Base-by-base conservation (phyloP, 2,329 filamentous ascomycete species). In the Aspergillus sp. region DNA sequence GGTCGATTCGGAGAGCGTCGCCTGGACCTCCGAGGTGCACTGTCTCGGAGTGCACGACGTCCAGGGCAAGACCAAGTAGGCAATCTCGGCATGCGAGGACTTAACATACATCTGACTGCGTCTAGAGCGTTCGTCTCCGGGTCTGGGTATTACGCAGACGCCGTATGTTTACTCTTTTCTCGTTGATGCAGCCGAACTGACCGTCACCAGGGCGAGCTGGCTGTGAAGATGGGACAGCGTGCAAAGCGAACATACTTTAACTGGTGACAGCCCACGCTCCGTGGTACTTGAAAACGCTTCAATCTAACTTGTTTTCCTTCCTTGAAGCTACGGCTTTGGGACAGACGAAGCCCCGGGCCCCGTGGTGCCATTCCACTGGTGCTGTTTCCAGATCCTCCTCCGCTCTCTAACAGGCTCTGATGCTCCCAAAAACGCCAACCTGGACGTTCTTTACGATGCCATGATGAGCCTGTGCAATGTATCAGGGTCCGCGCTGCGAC, bases 81-180 rank as follows among this genome's bases (percentile, higher is more conserved):
- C 52, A n/a, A 2, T 37, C 33, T 2, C 27, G 23, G 4, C 31
- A 6, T 19, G 14, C 11, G 23, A 17, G 15, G 15, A n/a, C 40
- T 27, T 4, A 8, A 2, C 11, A 6, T 6, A 4, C 21, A 21
- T 19, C 23, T 59, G 35, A 59, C 44, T 14, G 35, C 2, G 2
- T 41, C 1, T 12, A 65, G 63, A 47, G 58, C 62, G 7, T 64
- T 66, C 19, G 45, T 66, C 17, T 63, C 64, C 2, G 64, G 61
- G 2, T 59, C 61, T 2, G 64, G 64, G 46, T 66, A 66, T 24
- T 66, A 66, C 41, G 64, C 64, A 9, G 64, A 66, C 48, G 51
- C 50, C 14, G 63, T 65, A 62, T 9, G 63, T 21, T 8, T 2
- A 12, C 15, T 4, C 14, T 9, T 6, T 3, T 14, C 21, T 1